phyloP scores from a whole-genome alignment of 805 yeast genomes.

The Saccharomyces cerevisiae region DNA sequence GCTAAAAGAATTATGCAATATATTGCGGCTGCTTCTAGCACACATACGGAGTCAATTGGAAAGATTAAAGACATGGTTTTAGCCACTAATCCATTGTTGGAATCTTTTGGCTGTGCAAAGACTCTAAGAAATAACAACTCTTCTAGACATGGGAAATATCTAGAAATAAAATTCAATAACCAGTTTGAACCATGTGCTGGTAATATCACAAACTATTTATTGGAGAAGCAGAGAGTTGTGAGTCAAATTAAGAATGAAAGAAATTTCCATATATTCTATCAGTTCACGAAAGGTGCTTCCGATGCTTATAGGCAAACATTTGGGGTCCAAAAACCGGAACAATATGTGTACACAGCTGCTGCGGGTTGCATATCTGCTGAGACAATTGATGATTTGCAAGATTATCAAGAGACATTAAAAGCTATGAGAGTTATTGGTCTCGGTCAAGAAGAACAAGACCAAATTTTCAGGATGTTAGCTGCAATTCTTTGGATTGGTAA shows the following conservation, averaged over 20 bases:
- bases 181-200: conserved; percentile 85
- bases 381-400: conserved; percentile 71
- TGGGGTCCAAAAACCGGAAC: conserved; percentile 88
- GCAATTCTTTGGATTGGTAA: conserved; percentile 89
- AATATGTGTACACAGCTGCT: conserved; percentile 76
- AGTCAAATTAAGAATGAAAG: conserved; percentile 83
- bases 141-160: conserved; percentile 89
- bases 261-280: conserved; percentile 91
- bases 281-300: conserved; percentile 81
- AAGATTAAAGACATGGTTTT: conserved; percentile 90
- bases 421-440: conserved; percentile 87
- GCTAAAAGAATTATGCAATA: conserved; percentile 95
- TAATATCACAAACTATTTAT: conserved; percentile 82
- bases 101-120: conserved; percentile 95
- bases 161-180: conserved; percentile 76
- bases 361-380: conserved; percentile 77
- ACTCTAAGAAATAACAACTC: conserved; percentile 96
- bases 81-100: conserved; percentile 95
- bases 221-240: conserved; percentile 90
- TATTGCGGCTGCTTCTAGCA: conserved; percentile 66
- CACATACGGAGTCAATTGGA: conserved; percentile 55
- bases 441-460: conserved; percentile 70
- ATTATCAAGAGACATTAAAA: conserved; percentile 64
- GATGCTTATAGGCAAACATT: conserved; percentile 67
- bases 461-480: conserved; percentile 74